A percentile compares a stretch with the other conserved stretches of the same genome.
These are phyloP conservation scores for Coniochaeta sp. DNA, from an alignment of 2,329 filamentous ascomycete genomes.

Conservation along the genomic window DNA sequence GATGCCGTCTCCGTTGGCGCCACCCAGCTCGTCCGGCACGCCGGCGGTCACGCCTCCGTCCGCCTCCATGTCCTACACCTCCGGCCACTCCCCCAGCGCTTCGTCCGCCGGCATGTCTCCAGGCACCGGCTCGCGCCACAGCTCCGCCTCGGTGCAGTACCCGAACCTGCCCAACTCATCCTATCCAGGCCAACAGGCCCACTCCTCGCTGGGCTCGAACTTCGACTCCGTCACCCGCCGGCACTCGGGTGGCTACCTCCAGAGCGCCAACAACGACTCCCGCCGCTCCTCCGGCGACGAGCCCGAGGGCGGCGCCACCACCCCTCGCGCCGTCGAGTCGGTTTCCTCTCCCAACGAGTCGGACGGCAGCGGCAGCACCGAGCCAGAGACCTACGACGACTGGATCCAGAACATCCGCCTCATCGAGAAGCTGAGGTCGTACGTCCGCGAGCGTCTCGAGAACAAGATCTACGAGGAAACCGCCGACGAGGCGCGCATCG, in stretches of 20 bases:
- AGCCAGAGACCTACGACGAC: constrained; percentile 55
- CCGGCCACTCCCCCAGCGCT: constrained; percentile 66
- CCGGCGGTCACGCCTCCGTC: constrained; percentile 72
- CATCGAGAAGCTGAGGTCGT: constrained; percentile 54
- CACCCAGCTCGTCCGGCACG: constrained; percentile 56
- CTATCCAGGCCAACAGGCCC: constrained; percentile 60
- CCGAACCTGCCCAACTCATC: constrained; percentile 68
- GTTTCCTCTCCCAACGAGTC: constrained; percentile 46
- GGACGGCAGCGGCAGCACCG: constrained; percentile 50
- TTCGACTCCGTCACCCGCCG: constrained; percentile 58
- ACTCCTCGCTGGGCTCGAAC: constrained; percentile 63
- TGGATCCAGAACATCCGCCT: constrained; percentile 62
- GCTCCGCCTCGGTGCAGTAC: constrained; percentile 60
- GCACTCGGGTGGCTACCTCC: constrained; percentile 60
- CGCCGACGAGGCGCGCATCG: constrained; percentile 22
- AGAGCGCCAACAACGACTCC: constrained; percentile 44
- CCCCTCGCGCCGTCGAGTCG: constrained; percentile 25
- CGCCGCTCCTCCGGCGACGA: not conserved
- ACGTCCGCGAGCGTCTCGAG: constrained; percentile 50
- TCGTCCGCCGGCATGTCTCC: constrained; percentile 65
- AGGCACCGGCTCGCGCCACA: constrained; percentile 56
- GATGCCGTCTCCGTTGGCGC: constrained; percentile 55
- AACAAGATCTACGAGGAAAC: constrained; percentile 43
- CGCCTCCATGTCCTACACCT: constrained; percentile 69
- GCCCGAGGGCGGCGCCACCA: constrained; percentile 16